Percentiles rank a stretch among this genome's conserved stretches.
These are phyloP conservation scores for Daldinia sp. DNA, from an alignment of 2,329 filamentous ascomycete genomes.

Conservation along the genomic window DNA sequence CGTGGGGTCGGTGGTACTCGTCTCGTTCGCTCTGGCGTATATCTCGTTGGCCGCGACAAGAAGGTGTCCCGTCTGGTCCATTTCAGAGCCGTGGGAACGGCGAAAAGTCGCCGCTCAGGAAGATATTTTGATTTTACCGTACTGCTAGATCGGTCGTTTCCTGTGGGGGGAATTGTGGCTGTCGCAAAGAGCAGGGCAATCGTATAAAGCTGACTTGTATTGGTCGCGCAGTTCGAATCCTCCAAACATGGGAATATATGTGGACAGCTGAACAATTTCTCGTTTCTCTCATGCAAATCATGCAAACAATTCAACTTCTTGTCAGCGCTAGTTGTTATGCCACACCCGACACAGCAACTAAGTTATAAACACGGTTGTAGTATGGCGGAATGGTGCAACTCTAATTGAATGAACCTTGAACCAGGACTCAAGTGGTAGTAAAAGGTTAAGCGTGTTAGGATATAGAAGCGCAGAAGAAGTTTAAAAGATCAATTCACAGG, in stretches of 20 bases:
- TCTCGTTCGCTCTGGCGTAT: conserved; percentile 60
- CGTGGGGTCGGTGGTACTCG: conserved; percentile 46
- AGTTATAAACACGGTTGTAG: conserved; percentile 18
- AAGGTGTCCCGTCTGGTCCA: conserved; percentile 55
- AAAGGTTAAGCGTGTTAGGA: neutral
- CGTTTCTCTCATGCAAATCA: conserved; percentile 9
- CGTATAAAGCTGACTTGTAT: conserved; percentile 15
- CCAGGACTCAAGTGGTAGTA: neutral
- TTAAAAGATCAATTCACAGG: neutral
- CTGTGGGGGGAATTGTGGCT: conserved; percentile 3
- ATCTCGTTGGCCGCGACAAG: conserved; percentile 52
- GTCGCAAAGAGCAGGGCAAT: conserved; percentile 5
- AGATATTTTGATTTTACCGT: conserved; percentile 10
- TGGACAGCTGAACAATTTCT: neutral
- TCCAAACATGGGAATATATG: conserved; percentile 23
- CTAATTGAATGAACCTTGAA: conserved; percentile 15
- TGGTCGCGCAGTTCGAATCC: conserved; percentile 25
- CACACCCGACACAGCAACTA: neutral
- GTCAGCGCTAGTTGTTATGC: conserved; percentile 7
- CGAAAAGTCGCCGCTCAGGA: conserved; percentile 36
- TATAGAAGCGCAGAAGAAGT: neutral
- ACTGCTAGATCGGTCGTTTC: conserved; percentile 12
- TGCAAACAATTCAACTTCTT: conserved; percentile 2
- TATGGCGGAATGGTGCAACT: conserved; percentile 19
- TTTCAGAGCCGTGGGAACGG: conserved; percentile 42